A percentile compares a stretch with the other conserved stretches of the same genome.
Conservation (phyloP, 108 stramenopile genomes). For the Skeletonema potamos region DNA sequence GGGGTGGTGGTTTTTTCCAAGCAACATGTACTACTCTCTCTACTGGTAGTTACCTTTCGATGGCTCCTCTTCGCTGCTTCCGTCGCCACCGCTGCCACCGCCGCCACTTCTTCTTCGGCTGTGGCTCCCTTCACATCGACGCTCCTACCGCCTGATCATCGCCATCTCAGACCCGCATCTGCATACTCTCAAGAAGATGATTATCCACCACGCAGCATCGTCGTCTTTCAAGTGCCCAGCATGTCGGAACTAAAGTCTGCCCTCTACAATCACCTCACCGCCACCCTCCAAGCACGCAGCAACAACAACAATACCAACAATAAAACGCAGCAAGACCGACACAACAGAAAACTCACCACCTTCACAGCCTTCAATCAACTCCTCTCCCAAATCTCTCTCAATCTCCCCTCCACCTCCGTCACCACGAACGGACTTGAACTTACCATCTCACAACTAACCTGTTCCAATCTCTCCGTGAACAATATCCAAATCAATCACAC, state of each 20-base stretch:
- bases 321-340: not conserved
- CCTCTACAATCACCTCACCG: not conserved
- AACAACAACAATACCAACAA: conserved; percentile 1
- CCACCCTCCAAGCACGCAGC: not conserved
- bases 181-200: not conserved
- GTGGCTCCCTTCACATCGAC: not conserved
- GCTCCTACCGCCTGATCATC: not conserved
- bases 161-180: too few species aligned
- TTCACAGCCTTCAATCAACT: conserved; percentile 40
- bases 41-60: not conserved
- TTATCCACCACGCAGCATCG: not conserved
- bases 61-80: not conserved
- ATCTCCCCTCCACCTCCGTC: conserved; percentile 36
- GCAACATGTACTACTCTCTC: too few species aligned
- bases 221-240: not conserved
- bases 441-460: conserved; percentile 34
- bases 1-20: too few species aligned
- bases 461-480: conserved; percentile 9
- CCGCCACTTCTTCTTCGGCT: not conserved
- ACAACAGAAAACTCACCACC: not conserved
- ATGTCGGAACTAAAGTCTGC: not conserved
- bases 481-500: conserved; percentile 27
- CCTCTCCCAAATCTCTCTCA: conserved; percentile 26
- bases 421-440: conserved; percentile 30
- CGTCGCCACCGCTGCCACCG: not conserved